Evolutionary conservation across 108 stramenopile genomes (phyloP).

Genomic region (Pseudonitzschia pungens): DNA sequence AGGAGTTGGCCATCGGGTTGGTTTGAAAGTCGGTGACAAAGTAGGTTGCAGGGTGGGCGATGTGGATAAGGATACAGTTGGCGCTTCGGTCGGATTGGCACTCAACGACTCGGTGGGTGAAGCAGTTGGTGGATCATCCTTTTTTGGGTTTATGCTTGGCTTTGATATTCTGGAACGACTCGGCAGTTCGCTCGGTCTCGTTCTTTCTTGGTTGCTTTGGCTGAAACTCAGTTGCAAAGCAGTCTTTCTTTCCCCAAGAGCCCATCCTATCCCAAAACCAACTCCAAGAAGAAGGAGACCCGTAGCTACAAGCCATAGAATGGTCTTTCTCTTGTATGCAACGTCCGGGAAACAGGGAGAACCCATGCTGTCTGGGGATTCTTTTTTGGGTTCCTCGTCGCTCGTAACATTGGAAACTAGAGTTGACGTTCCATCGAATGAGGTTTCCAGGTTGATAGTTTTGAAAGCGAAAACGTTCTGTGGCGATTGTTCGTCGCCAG

Average conservation of each 20-base stretch:
- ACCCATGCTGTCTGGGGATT: too few relatives aligned
- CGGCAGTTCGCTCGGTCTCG: too few relatives aligned
- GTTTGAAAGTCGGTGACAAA: too few relatives aligned
- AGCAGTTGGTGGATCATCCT: not conserved
- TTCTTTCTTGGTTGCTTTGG: not conserved
- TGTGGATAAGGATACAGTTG: not conserved
- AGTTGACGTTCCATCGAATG: not conserved
- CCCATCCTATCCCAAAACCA: conserved; percentile 16
- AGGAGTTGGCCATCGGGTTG: too few relatives aligned
- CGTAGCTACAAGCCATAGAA: not conserved
- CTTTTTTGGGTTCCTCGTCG: not conserved
- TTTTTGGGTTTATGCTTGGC: not conserved
- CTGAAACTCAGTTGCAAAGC: not conserved
- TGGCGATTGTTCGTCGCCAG: too few relatives aligned
- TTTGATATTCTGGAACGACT: too few relatives aligned
- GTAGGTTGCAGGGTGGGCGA: not conserved
- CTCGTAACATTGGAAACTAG: not conserved
- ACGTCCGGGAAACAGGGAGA: not conserved
- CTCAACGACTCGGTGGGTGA: not conserved
- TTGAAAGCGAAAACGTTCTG: too few relatives aligned
- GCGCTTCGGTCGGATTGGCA: not conserved
- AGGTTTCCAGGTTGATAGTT: too few relatives aligned
- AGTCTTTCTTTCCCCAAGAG: not conserved
- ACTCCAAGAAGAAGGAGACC: conserved; percentile 6
- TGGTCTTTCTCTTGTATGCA: not conserved